These are phyloP conservation scores for Thraustochytrium aureum DNA, from an alignment of 352 stramenopile species.

Conservation along the genomic window DNA sequence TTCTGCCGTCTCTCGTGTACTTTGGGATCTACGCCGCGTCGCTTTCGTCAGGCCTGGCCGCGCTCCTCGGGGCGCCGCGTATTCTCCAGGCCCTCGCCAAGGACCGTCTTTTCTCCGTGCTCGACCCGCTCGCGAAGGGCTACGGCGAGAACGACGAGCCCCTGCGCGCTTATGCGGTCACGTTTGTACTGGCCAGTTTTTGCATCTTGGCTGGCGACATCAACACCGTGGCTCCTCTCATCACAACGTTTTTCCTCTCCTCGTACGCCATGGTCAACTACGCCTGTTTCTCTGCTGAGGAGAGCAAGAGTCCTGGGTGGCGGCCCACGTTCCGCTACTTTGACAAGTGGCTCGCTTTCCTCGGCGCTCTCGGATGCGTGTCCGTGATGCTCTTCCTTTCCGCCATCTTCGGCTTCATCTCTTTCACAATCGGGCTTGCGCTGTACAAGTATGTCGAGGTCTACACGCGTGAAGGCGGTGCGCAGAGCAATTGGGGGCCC, in stretches of 20 bases:
- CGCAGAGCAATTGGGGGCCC: conserved; percentile 9
- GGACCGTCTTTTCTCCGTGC: conserved; percentile 65
- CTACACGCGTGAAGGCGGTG: conserved; percentile 28
- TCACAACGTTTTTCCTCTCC: conserved; percentile 74
- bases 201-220: conserved; percentile 72
- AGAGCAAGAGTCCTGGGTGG: conserved; percentile 68
- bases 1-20: conserved; percentile 66
- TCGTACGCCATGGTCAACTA: conserved; percentile 71
- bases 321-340: conserved; percentile 59
- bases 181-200: conserved; percentile 63
- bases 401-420: conserved; percentile 52
- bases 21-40: conserved; percentile 67
- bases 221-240: conserved; percentile 68
- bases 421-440: conserved; percentile 52
- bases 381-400: conserved; percentile 56
- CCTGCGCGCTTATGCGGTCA: conserved; percentile 67
- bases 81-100: conserved; percentile 69
- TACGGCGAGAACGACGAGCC: conserved; percentile 67
- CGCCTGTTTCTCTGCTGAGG: conserved; percentile 68
- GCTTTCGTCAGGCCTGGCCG: conserved; percentile 68
- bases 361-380: conserved; percentile 51
- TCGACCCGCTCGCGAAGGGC: conserved; percentile 61
- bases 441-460: conserved; percentile 56
- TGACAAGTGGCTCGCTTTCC: conserved; percentile 56
- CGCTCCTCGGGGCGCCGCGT: conserved; percentile 68